Percentiles rank a stretch among this genome's conserved stretches.
Conservation (phyloP, 768 basidiomycete genomes). For the Russula ochroleuca region DNA sequence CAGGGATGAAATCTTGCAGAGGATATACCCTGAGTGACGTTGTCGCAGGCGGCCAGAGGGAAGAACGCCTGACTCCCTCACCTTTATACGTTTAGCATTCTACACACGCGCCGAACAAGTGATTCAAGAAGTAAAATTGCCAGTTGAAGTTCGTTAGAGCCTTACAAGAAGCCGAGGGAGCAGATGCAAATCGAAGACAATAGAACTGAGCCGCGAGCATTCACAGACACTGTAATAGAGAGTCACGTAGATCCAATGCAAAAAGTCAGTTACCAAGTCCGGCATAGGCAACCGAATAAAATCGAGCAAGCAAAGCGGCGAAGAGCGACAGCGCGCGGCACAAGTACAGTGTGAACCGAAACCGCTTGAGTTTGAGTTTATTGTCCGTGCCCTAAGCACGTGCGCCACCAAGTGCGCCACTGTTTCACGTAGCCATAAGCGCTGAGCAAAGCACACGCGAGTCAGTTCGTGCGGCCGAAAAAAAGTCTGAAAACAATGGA, state of each 20-base stretch:
- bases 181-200: neutral
- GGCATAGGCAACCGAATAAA: no score
- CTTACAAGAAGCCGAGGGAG: slow-evolving; percentile 1
- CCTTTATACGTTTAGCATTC: no score
- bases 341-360: no score
- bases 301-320: no score
- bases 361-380: neutral
- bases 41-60: neutral
- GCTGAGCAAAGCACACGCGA: neutral
- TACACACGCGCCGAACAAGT: no score
- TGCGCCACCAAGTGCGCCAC: no score
- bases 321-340: no score
- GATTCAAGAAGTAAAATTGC: no score
- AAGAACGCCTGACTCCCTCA: no score
- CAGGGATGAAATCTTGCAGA: neutral
- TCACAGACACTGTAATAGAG: neutral
- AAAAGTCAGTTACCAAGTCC: no score
- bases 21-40: neutral
- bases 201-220: neutral
- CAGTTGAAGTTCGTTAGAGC: neutral
- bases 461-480: no score
- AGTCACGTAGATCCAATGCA: neutral
- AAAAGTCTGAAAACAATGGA: neutral
- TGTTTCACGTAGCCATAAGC: neutral
- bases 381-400: no score